phyloP scores from a whole-genome alignment of 768 basidiomycete species.

The Amanita phalloides region DNA sequence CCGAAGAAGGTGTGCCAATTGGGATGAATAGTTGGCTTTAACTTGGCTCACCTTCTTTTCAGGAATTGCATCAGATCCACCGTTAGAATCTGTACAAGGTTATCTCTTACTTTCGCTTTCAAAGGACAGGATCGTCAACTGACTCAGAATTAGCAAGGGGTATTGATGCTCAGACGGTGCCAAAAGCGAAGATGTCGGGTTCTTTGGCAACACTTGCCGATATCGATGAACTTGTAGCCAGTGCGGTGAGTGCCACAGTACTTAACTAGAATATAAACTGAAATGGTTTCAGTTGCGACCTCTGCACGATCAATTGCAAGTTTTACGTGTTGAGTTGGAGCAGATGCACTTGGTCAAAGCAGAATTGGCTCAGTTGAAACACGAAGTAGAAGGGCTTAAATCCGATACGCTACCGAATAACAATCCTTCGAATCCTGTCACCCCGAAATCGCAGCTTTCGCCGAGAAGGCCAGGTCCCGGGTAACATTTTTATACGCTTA shows the following conservation, averaged over 20 bases:
- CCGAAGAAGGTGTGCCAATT: conserved; percentile 31
- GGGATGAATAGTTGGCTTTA: neutral
- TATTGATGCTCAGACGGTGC: neutral
- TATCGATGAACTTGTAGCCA: conserved; percentile 20
- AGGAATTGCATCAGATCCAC: conserved; percentile 15
- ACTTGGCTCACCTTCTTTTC: neutral
- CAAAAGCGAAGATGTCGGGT: conserved; percentile 4
- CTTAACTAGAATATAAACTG: neutral
- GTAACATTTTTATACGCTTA: conserved; percentile 9
- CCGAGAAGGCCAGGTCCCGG: conserved; percentile 8
- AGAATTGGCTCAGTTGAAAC: conserved; percentile 22
- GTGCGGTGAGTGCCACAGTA: conserved; percentile 19
- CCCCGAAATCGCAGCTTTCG: conserved; percentile 13
- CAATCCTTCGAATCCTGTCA: conserved; percentile 9
- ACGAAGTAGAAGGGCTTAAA: conserved; percentile 15
- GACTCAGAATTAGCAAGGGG: neutral
- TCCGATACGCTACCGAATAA: neutral
- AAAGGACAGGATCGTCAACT: neutral
- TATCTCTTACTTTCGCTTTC: neutral
- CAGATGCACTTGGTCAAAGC: conserved; percentile 21
- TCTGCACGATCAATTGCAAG: conserved; percentile 37
- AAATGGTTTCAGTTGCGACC: conserved; percentile 28
- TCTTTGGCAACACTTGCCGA: conserved; percentile 12
- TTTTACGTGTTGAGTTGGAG: conserved; percentile 34
- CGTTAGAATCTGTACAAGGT: neutral